Conservation (phyloP, 331 rosid species). For the Spiraea crenata region DNA sequence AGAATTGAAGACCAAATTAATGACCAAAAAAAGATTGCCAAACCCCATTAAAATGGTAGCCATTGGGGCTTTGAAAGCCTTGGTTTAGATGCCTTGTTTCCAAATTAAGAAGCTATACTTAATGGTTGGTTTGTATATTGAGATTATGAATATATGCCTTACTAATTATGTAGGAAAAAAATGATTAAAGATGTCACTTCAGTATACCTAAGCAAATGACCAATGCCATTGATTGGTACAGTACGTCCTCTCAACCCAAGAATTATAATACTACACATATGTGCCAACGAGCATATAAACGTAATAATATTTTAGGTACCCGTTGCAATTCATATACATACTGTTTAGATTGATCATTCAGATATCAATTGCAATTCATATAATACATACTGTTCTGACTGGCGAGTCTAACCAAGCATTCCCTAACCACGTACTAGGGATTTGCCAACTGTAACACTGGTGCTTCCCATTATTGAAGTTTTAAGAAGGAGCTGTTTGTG, state of each 20-base stretch:
- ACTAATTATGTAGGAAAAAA: background rate
- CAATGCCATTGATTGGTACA: background rate
- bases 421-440: background rate
- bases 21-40: background rate
- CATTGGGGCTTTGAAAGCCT: background rate
- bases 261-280: no score
- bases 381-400: no score
- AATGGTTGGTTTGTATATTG: background rate
- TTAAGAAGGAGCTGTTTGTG: background rate
- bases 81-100: constrained; percentile 1
- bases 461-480: constrained; percentile 21
- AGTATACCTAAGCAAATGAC: background rate
- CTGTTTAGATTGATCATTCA: no score
- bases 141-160: background rate
- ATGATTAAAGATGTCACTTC: background rate
- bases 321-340: no score
- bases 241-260: background rate
- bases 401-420: background rate
- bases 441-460: constrained; percentile 19
- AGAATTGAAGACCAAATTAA: constrained; percentile 3
- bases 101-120: constrained; percentile 4
- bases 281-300: no score
- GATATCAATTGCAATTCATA: no score
- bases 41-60: background rate
- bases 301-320: no score